These are phyloP conservation scores for Phlyctochytrium bullatum DNA, from an alignment of 192 early-diverging fungal species.

Conservation along the genomic window DNA sequence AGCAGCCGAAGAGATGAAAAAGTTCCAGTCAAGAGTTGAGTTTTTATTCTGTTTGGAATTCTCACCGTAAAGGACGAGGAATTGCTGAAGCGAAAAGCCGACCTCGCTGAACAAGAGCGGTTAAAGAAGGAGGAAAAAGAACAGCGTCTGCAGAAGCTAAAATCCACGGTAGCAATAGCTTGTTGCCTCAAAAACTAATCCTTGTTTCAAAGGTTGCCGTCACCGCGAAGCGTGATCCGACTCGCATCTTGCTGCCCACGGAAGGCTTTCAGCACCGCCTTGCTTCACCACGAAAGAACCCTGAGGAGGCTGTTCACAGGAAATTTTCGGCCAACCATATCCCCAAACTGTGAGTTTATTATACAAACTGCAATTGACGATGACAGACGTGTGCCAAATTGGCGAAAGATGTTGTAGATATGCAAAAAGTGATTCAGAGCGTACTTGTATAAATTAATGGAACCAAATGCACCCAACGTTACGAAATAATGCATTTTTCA, in stretches of 20 bases:
- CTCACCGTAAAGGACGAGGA: slow-evolving; percentile 11
- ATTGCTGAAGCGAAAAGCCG: no score
- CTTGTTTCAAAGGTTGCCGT: slow-evolving; percentile 10
- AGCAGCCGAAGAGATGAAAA: slow-evolving; percentile 7
- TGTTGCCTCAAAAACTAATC: no score
- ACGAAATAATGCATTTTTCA: slow-evolving; percentile 6
- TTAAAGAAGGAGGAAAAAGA: slow-evolving; percentile 15
- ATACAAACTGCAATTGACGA: background rate
- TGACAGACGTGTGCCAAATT: background rate
- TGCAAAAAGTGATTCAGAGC: background rate
- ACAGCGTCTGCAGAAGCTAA: slow-evolving; percentile 12
- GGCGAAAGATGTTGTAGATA: no score
- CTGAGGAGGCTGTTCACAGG: background rate
- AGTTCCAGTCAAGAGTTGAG: slow-evolving; percentile 8
- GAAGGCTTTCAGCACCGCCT: slow-evolving; percentile 13
- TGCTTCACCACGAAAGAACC: background rate
- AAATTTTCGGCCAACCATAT: background rate
- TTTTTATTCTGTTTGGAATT: background rate
- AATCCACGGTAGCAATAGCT: slow-evolving; percentile 6
- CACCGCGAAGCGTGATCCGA: slow-evolving; percentile 2
- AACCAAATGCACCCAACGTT: no score
- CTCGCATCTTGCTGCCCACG: slow-evolving; percentile 11
- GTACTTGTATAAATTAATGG: background rate
- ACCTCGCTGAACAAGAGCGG: background rate
- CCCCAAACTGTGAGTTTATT: background rate